phyloP scores from a whole-genome alignment of 2,329 filamentous ascomycete genomes.

The Neurospora crassa region DNA sequence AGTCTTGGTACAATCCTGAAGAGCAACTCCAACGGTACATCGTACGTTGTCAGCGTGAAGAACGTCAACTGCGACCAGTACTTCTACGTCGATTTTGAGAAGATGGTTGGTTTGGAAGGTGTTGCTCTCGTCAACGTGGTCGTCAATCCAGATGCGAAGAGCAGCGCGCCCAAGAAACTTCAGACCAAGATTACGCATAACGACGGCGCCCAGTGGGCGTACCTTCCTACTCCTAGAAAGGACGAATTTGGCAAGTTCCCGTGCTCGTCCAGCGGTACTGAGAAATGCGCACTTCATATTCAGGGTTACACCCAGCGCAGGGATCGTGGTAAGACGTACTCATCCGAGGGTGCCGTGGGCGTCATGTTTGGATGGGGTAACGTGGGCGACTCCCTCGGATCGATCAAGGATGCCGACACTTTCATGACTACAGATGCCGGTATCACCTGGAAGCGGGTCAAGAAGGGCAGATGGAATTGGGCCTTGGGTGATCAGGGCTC shows the following conservation, averaged over 20 bases:
- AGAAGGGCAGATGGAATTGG: conserved; percentile 85
- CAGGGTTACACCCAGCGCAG: conserved; percentile 90
- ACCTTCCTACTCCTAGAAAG: conserved; percentile 65
- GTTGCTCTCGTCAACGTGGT: conserved; percentile 83
- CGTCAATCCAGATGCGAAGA: conserved; percentile 57
- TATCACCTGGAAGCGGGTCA: conserved; percentile 74
- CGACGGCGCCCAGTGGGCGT: conserved; percentile 81
- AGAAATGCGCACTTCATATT: conserved; percentile 77
- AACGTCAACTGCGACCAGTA: conserved; percentile 69
- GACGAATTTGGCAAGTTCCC: conserved; percentile 56
- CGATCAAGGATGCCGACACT: conserved; percentile 67
- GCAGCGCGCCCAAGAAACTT: conserved; percentile 60
- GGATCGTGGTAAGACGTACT: conserved; percentile 77
- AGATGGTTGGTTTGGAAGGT: conserved; percentile 85
- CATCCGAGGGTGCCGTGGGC: conserved; percentile 78
- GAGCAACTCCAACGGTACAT: conserved; percentile 97
- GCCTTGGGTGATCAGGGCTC: conserved; percentile 94
- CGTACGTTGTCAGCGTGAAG: conserved; percentile 74
- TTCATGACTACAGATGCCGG: conserved; percentile 92
- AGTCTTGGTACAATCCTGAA: conserved; percentile 86
- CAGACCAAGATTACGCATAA: conserved; percentile 94
- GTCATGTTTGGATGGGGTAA: conserved; percentile 89
- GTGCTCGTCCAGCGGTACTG: conserved; percentile 52
- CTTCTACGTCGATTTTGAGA: conserved; percentile 92
- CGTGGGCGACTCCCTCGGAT: conserved; percentile 61